Evolutionary conservation across 2,329 filamentous ascomycete species (phyloP).

Genomic region (Beauveria caledonica): DNA sequence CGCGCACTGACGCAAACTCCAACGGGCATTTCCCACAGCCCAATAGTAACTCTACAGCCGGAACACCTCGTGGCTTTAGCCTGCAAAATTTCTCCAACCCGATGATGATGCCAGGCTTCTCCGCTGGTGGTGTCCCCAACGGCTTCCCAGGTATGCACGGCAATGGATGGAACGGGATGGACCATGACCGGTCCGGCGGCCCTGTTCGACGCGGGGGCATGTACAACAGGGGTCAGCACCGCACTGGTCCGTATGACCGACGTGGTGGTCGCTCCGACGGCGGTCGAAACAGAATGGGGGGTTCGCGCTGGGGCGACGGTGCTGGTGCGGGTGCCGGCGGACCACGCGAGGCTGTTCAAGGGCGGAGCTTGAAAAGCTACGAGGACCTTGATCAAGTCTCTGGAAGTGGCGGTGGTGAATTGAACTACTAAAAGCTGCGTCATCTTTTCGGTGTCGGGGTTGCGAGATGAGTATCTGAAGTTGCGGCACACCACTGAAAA

Average conservation of each 20-base stretch:
- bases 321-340: conserved; percentile 71
- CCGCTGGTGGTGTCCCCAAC: conserved; percentile 40
- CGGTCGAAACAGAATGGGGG: conserved; percentile 41
- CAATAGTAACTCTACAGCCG: conserved; percentile 65
- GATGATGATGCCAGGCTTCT: conserved; percentile 55
- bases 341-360: conserved; percentile 84
- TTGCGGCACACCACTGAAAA: not conserved
- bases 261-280: conserved; percentile 48
- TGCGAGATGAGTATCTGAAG: not conserved
- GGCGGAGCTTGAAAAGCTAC: conserved; percentile 90
- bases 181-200: conserved; percentile 54
- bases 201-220: conserved; percentile 61
- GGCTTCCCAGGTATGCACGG: conserved; percentile 47
- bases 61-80: conserved; percentile 88
- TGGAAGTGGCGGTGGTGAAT: conserved; percentile 65
- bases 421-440: conserved; percentile 67
- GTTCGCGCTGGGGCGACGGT: conserved; percentile 63
- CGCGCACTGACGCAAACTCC: conserved; percentile 85
- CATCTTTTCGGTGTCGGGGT: not conserved
- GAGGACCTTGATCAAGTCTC: conserved; percentile 89
- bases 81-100: conserved; percentile 61
- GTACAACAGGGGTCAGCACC: conserved; percentile 44
- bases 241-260: conserved; percentile 67
- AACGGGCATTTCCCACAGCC: conserved; percentile 89
- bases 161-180: conserved; percentile 42